These are phyloP conservation scores for Babesia ovata DNA, from an alignment of 169 alveolate species.

Conservation along the genomic window DNA sequence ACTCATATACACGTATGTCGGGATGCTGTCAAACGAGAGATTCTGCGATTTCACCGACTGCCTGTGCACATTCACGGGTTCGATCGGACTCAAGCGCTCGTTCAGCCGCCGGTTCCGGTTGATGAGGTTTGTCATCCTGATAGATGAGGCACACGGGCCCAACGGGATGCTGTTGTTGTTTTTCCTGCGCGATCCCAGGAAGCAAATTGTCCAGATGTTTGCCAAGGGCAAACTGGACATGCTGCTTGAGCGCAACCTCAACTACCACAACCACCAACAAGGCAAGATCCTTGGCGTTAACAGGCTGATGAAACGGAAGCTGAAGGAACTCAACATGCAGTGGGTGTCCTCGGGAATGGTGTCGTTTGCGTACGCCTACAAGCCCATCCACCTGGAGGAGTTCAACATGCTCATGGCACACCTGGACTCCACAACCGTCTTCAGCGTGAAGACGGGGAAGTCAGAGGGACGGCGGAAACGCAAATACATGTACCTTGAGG, in stretches of 20 bases:
- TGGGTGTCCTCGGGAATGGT: conserved; percentile 69
- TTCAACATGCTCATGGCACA: conserved; percentile 60
- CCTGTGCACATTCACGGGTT: conserved; percentile 52
- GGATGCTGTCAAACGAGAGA: conserved; percentile 40
- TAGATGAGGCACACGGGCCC: conserved; percentile 42
- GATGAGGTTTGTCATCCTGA: conserved; percentile 40
- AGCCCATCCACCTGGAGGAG: conserved; percentile 63
- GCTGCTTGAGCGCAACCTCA: conserved; percentile 51
- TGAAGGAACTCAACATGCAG: conserved; percentile 62
- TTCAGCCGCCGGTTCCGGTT: conserved; percentile 48
- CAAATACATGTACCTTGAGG: conserved; percentile 29
- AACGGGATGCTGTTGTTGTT: conserved; percentile 56
- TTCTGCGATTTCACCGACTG: conserved; percentile 58
- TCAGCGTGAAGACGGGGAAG: conserved; percentile 17
- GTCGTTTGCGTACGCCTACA: conserved; percentile 60
- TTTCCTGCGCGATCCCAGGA: conserved; percentile 51
- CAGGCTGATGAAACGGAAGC: conserved; percentile 53
- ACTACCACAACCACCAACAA: conserved; percentile 56
- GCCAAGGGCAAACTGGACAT: conserved; percentile 58
- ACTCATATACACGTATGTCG: conserved; percentile 41
- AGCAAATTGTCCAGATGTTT: conserved; percentile 53
- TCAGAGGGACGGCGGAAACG: conserved; percentile 45
- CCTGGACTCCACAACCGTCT: conserved; percentile 51
- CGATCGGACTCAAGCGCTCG: conserved; percentile 34
- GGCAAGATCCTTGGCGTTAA: conserved; percentile 38